These are phyloP conservation scores for Arthrobotrys sphaeroides DNA, from an alignment of 2,329 filamentous ascomycete species.

Conservation along the genomic window DNA sequence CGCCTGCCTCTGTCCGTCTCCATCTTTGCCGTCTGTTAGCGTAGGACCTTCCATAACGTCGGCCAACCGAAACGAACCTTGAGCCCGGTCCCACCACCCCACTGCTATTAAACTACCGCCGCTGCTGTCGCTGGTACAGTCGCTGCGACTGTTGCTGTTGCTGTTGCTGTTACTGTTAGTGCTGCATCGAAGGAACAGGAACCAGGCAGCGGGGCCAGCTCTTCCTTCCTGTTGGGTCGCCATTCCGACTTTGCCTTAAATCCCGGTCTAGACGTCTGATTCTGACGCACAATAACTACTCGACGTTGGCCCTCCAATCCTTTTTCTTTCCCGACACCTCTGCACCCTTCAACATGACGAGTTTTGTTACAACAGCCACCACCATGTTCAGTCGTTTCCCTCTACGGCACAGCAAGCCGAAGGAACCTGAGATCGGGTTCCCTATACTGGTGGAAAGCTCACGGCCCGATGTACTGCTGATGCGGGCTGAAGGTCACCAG, in stretches of 20 bases:
- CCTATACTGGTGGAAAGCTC: slow-evolving; percentile 56
- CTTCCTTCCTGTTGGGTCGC: slow-evolving; percentile 52
- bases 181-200: slow-evolving; percentile 25
- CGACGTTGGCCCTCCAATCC: slow-evolving; percentile 28
- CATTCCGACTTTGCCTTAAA: slow-evolving; percentile 47
- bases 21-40: slow-evolving; percentile 23
- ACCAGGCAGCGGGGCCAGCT: slow-evolving; percentile 35
- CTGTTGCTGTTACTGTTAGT: too few species aligned
- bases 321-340: slow-evolving; percentile 7
- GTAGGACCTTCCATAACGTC: slow-evolving; percentile 47
- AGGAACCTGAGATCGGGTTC: slow-evolving; percentile 58
- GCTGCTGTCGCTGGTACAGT: too few species aligned
- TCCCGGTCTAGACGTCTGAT: background rate
- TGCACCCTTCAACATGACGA: slow-evolving; percentile 40
- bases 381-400: slow-evolving; percentile 58
- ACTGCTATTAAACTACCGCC: slow-evolving; percentile 33
- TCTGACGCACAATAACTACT: slow-evolving; percentile 29
- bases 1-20: slow-evolving; percentile 40
- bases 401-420: slow-evolving; percentile 56
- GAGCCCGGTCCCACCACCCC: slow-evolving; percentile 43
- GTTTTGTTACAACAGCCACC: slow-evolving; percentile 53
- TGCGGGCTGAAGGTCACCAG: slow-evolving; percentile 27
- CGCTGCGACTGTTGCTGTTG: too few species aligned
- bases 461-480: slow-evolving; percentile 44
- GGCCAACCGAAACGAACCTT: slow-evolving; percentile 51